Evolutionary conservation across 2,329 filamentous ascomycete genomes (phyloP).

Genomic region (Plenodomus lindquistii): DNA sequence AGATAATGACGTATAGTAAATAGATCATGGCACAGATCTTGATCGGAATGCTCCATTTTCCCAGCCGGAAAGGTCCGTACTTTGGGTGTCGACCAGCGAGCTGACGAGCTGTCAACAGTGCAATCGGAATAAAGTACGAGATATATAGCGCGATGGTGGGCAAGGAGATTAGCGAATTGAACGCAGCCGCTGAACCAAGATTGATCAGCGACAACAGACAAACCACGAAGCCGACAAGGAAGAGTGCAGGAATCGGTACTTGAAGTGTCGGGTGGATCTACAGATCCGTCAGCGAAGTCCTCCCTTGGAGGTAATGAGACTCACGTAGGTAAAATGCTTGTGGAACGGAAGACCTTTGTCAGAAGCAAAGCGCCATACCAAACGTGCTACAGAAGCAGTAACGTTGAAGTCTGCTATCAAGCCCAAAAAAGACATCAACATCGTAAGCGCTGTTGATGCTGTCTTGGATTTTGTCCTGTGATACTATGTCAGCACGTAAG

Average conservation of each 20-base stretch:
- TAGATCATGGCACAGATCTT: slow-evolving; percentile 41
- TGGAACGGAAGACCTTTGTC: slow-evolving; percentile 28
- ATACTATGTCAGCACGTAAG: not conserved
- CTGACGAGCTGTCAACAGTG: slow-evolving; percentile 25
- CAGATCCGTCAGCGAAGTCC: slow-evolving; percentile 3
- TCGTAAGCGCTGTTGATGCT: slow-evolving; percentile 14
- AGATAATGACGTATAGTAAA: slow-evolving; percentile 40
- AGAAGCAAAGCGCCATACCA: slow-evolving; percentile 32
- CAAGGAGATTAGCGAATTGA: slow-evolving; percentile 44
- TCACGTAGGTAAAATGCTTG: slow-evolving; percentile 18
- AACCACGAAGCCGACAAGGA: slow-evolving; percentile 31
- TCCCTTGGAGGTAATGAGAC: not conserved
- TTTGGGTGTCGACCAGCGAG: slow-evolving; percentile 9
- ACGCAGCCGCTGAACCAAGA: slow-evolving; percentile 43
- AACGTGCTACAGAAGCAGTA: slow-evolving; percentile 32
- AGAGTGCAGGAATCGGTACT: slow-evolving; percentile 21
- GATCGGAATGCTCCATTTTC: slow-evolving; percentile 37
- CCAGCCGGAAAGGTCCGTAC: slow-evolving; percentile 38
- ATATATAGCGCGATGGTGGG: slow-evolving; percentile 24
- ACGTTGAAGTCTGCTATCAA: slow-evolving; percentile 30
- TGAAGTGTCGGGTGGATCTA: slow-evolving; percentile 21
- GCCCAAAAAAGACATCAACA: slow-evolving; percentile 16
- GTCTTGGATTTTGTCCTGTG: slow-evolving; percentile 39
- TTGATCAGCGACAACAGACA: slow-evolving; percentile 47
- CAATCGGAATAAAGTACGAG: slow-evolving; percentile 30